Evolutionary conservation across 1,139 yeast species (phyloP).

Genomic region (Blastobotrys raffinosifermentans): DNA sequence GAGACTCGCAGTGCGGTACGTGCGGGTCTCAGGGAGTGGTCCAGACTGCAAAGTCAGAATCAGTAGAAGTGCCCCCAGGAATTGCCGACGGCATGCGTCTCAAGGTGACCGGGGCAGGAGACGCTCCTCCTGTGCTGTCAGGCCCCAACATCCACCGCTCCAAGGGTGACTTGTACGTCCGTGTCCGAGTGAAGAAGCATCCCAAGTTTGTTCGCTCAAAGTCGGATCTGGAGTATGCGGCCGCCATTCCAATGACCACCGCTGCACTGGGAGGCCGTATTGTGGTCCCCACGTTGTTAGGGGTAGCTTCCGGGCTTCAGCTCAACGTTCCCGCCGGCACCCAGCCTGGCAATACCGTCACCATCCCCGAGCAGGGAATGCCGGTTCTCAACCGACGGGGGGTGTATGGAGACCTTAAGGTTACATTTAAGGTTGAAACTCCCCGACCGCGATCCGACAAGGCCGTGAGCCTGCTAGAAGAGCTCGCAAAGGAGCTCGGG

Average conservation of each 20-base stretch:
- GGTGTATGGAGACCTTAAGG: constrained; percentile 63
- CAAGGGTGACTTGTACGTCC: constrained; percentile 82
- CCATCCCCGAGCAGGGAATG: constrained; percentile 83
- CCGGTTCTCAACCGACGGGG: constrained; percentile 58
- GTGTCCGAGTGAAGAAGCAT: constrained; percentile 74
- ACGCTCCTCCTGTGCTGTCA: constrained; percentile 57
- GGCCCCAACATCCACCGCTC: constrained; percentile 47
- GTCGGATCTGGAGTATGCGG: constrained; percentile 55
- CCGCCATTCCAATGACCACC: constrained; percentile 83
- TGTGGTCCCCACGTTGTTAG: constrained; percentile 80
- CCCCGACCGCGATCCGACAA: constrained; percentile 76
- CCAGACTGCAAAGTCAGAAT: constrained; percentile 59
- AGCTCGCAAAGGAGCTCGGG: constrained; percentile 83
- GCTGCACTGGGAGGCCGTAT: constrained; percentile 94
- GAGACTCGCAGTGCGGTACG: constrained; percentile 62
- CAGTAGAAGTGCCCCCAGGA: constrained; percentile 84
- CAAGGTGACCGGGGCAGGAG: constrained; percentile 85
- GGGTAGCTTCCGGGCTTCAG: constrained; percentile 47
- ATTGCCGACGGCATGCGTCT: constrained; percentile 80
- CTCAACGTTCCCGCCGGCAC: constrained; percentile 84
- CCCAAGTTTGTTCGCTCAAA: constrained; percentile 61
- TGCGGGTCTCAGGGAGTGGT: constrained; percentile 91
- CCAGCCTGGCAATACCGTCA: constrained; percentile 66
- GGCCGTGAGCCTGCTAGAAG: constrained; percentile 87
- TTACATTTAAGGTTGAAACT: constrained; percentile 65